A percentile compares a stretch with the other conserved stretches of the same genome.
Conservation (phyloP, 306 rosid genomes). For the Myrica gale region DNA sequence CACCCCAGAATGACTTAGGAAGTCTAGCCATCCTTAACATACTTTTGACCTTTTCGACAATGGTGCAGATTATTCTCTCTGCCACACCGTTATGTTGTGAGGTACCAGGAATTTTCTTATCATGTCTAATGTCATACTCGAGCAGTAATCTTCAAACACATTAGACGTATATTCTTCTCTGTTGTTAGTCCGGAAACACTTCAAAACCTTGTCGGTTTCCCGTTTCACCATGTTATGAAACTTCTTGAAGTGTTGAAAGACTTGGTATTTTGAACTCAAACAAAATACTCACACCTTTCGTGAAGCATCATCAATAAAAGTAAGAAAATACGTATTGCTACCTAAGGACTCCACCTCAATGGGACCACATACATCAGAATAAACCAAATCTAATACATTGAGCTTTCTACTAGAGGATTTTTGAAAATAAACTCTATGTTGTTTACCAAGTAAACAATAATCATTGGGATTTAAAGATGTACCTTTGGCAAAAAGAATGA, state of each 20-base stretch:
- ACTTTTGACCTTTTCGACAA: not conserved
- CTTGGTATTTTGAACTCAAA: not conserved
- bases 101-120: not conserved
- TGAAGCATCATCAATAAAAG: not conserved
- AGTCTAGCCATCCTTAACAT: not conserved
- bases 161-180: not conserved
- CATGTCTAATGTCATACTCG: not conserved
- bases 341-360: not conserved
- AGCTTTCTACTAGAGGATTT: no score
- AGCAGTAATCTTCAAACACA: not conserved
- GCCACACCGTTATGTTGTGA: not conserved
- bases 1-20: not conserved
- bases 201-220: not conserved
- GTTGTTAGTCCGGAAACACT: not conserved
- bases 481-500: no score
- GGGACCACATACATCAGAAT: no score
- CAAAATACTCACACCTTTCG: not conserved
- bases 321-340: no score
- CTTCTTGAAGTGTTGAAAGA: not conserved
- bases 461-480: no score
- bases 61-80: not conserved
- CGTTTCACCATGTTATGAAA: constrained; percentile 1
- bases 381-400: no score
- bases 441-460: no score
- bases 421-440: no score